Evolutionary conservation across 2,329 filamentous ascomycete genomes (phyloP), one percentile per base, ranked within the genome.

Genomic region (Huntiella bhutanensis): DNA sequence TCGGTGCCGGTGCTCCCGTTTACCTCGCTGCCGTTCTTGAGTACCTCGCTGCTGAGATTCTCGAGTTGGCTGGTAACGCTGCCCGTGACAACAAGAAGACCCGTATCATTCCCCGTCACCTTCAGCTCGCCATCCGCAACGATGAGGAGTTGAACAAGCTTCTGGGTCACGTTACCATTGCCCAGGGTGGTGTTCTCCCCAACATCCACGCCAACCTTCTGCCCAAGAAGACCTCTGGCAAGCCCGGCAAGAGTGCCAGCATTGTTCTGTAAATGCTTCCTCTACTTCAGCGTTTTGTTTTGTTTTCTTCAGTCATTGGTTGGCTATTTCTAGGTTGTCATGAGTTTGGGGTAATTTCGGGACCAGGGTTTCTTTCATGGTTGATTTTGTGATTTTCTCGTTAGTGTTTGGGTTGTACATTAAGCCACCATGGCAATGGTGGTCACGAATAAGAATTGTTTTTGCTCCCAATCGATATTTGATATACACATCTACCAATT

Each of bases 11-110:
- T 73, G 91, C 91, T 53, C 87, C 91, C 54, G 91, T 98, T 57
- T 98, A 98, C 62, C 85, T 96, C 52, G 96, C 91, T 43, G 91
- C 91, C 38, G 91, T 98, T 48, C 82, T 98, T 53, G 91, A 98
- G 69, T 98, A 98, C 63, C 71, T 98, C 55, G 95, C 91, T 51
- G 88, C 88, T 53, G 88, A 98, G 76, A 88, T 98, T 41, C 81
- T 98, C 61, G 91, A 98, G 71, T 71, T 98, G 70, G 91, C 91
- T 65, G 91, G 91, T 59, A 98, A 98, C 67, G 91, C 91, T 59
- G 91, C 91, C 54, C 88, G 91, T 59, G 91, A 98, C 72, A 95
- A 96, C 80, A 98, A 98, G 84, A 96, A 96, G 82, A 98, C 88
- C 54, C 87, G 91, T 82, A 98, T 98, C 71, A 98, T 96, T 52